Base-by-base conservation (phyloP, 2,329 filamentous ascomycete genomes). In the Arthrobotrys sphaeroides region DNA sequence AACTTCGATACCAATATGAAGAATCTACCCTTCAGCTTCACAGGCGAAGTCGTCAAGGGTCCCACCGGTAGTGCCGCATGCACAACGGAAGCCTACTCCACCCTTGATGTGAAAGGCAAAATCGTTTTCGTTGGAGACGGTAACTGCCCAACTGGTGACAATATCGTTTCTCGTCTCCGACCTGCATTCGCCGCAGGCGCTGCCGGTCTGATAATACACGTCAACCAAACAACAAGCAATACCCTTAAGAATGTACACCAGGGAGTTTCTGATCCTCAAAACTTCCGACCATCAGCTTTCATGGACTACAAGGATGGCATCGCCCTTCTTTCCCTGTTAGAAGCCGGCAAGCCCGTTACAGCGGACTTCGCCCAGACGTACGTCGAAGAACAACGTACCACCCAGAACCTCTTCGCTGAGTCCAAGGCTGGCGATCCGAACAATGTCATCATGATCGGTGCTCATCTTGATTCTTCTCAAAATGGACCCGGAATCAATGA, bases 311-410 rank as follows among this genome's bases (percentile, higher is more conserved):
- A 77, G 1, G 85, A 86, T 62, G 85, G 85, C 0, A 57, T 82
- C 43, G 82, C 81, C 0, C 81, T 86, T 28, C 83, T 82, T 49
- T 81, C 80, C 10, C 81, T 82, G 5, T 79, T 86, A 3, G 60
- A 81, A 13, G 82, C 80, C 0, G 84, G 85, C 0, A 84, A 85
- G 72, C 77, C 77, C 5, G 64, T 84, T 5, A 77, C 80, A 38
- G 83, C 83, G 5, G 81, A 82, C 70, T 84, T 84, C 78, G 83
- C 84, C 77, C 83, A 84, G 62, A 84, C 83, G 0, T 84, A 84
- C 77, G 76, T 73, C 20, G 72, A 81, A 24, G 78, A 81, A 75
- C 78, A 65, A 6, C 72, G 79, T 20, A 79, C 60, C 13, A 81
- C 47, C 68, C 80, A 51, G 76, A 78, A 72, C 22, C 55, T 77